phyloP scores from a whole-genome alignment of 371 early-diverging fungal genomes.

The Mortierella sp. region DNA sequence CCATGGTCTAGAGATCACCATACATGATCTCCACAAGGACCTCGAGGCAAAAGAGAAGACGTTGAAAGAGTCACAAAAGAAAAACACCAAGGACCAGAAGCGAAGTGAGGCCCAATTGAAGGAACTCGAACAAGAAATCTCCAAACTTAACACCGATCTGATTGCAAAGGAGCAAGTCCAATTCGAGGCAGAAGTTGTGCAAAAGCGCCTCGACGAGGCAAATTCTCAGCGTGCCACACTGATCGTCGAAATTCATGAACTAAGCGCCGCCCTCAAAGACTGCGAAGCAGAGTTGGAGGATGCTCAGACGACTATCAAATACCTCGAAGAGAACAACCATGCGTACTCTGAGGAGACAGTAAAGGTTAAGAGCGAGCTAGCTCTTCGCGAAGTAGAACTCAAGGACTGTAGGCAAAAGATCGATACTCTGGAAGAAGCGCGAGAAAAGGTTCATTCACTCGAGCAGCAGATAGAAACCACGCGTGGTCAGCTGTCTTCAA shows the following conservation, averaged over 20 bases:
- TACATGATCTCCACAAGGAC: slow-evolving; percentile 21
- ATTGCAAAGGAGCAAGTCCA: slow-evolving; percentile 25
- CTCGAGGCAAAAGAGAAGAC: slow-evolving; percentile 11
- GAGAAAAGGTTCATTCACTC: slow-evolving; percentile 14
- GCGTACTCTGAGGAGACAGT: neutral
- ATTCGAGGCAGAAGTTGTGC: slow-evolving; percentile 1
- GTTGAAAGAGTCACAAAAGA: slow-evolving; percentile 7
- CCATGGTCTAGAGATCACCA: slow-evolving; percentile 25
- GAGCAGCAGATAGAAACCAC: slow-evolving; percentile 13
- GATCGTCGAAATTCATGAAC: slow-evolving; percentile 17
- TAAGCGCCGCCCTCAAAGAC: neutral
- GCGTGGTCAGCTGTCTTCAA: slow-evolving; percentile 13
- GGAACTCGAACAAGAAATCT: slow-evolving; percentile 15
- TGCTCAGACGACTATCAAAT: slow-evolving; percentile 5
- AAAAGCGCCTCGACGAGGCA: slow-evolving; percentile 23
- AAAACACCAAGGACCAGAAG: neutral
- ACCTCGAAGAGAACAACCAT: slow-evolving; percentile 18
- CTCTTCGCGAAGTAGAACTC: slow-evolving; percentile 15
- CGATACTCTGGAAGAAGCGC: slow-evolving; percentile 11
- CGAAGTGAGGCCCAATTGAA: slow-evolving; percentile 2
- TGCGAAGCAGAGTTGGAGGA: slow-evolving; percentile 7
- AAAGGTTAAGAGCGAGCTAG: slow-evolving; percentile 2
- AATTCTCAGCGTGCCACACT: slow-evolving; percentile 14
- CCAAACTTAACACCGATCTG: slow-evolving; percentile 11
- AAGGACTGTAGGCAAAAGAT: slow-evolving; percentile 13